Evolutionary conservation across 441 rosid genomes (phyloP), one percentile per base, ranked within the genome.

Genomic region (Hura crepitans): DNA sequence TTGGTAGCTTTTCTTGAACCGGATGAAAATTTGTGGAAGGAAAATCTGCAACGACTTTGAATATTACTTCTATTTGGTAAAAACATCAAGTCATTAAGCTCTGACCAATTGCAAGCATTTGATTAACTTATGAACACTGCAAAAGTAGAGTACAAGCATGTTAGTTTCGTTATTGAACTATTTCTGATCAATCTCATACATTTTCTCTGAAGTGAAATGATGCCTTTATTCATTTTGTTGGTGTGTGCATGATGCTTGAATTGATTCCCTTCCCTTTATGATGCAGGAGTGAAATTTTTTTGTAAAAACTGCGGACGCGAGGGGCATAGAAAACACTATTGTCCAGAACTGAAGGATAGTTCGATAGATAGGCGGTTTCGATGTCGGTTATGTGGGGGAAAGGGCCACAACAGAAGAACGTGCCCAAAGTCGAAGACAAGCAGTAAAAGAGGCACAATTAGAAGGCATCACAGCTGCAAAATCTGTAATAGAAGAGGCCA

Each of bases 321-420:
- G 85, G 96, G 97, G n/a, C 98, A 94, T 64, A 86, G 98, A 71
- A 83, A 83, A 59, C 81, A 84, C 81, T 94, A 91, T 79, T 94
- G 97, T 78, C 96, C 97, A 10, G 92, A 89, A 69, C 80, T 87
- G 27, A 85, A 76, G 66, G 78, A 81, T 67, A 72, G 76, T 68
- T 55, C 54, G 10, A 66, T 28, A 5, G 91, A 86, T 53, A 74
- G 82, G 76, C 86, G 79, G 71, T 89, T 81, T 78, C 79, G 78
- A 67, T 94, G 98, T 69, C 75, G 86, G 31, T 70, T 82, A 59
- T 94, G 98, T 53, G 90, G 97, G 33, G 83, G 73, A 65, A 88
- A 77, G 81, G 95, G 92, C 60, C 98, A 93, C 76, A 91, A 93
- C 83, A 78, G 81, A 82, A 86, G 89, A 83, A 89, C 98, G 42